Percentiles rank a stretch among this genome's conserved stretches.
These are phyloP conservation scores for Fusarium dlaminii DNA, from an alignment of 2,329 filamentous ascomycete species.

Conservation along the genomic window DNA sequence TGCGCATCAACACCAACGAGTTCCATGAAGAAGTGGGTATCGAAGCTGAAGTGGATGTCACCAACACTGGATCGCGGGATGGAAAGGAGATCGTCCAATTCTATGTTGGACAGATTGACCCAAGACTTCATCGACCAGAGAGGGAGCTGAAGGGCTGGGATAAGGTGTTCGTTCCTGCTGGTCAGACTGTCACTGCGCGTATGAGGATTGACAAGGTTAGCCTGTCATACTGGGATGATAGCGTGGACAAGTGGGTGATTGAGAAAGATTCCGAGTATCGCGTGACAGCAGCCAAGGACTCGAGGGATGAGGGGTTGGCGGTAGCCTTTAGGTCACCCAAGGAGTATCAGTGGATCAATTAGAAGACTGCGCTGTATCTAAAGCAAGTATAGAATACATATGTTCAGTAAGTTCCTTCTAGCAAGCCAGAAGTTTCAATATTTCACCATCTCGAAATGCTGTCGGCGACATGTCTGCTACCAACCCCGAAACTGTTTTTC, in stretches of 20 bases:
- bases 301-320: conserved; percentile 5
- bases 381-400: not conserved
- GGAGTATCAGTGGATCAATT: conserved; percentile 17
- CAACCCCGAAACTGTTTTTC: not conserved
- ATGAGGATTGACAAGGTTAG: conserved; percentile 18
- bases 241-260: conserved; percentile 20
- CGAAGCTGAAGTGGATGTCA: conserved; percentile 19
- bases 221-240: conserved; percentile 28
- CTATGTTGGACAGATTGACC: conserved; percentile 11
- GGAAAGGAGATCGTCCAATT: conserved; percentile 30
- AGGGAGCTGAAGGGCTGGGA: conserved; percentile 31
- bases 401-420: not conserved
- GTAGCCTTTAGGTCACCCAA: not conserved
- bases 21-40: not conserved
- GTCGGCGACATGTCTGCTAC: conserved; percentile 3
- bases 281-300: conserved; percentile 21
- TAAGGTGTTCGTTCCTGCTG: conserved; percentile 5
- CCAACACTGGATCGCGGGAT: conserved; percentile 12
- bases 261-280: conserved; percentile 17
- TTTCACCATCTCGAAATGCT: conserved; percentile 6
- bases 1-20: not conserved
- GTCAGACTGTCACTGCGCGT: conserved; percentile 17
- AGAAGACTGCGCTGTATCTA: not conserved
- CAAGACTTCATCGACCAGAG: not conserved
- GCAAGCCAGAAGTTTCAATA: not conserved